phyloP scores from a whole-genome alignment of 2,329 filamentous ascomycete genomes.

The Apiospora sp. region DNA sequence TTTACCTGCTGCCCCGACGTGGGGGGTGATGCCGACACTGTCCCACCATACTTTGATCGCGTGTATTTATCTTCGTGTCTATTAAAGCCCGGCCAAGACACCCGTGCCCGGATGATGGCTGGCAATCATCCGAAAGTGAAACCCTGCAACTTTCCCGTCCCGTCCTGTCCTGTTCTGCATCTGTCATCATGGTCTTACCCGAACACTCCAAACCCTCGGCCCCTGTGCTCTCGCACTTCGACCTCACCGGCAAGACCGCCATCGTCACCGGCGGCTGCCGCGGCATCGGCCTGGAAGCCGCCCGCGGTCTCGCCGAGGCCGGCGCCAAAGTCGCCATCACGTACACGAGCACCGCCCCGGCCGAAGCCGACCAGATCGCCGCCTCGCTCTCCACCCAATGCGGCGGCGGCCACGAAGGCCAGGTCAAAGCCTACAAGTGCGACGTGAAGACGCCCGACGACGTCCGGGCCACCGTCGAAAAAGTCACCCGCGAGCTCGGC shows the following conservation, averaged over 20 bases:
- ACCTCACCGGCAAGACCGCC: slow-evolving; percentile 39
- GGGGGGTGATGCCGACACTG: neutral
- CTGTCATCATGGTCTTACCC: slow-evolving; percentile 43
- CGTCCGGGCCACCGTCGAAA: slow-evolving; percentile 42
- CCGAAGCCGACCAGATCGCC: slow-evolving; percentile 38
- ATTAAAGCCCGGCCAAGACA: neutral
- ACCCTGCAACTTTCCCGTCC: neutral
- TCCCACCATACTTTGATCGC: neutral
- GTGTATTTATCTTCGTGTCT: neutral
- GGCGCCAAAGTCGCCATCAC: slow-evolving; percentile 42
- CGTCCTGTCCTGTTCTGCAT: too few relatives aligned
- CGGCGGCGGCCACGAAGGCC: slow-evolving; percentile 26
- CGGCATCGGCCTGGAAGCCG: slow-evolving; percentile 43
- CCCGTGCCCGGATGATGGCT: neutral
- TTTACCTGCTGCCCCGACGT: neutral
- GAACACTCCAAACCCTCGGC: slow-evolving; percentile 40
- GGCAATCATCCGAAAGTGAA: neutral
- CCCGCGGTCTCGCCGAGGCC: slow-evolving; percentile 40
- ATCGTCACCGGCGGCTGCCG: slow-evolving; percentile 41
- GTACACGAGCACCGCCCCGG: slow-evolving; percentile 40
- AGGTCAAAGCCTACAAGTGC: slow-evolving; percentile 47
- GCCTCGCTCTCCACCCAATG: slow-evolving; percentile 29
- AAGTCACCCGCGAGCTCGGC: slow-evolving; percentile 46
- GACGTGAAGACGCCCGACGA: slow-evolving; percentile 44
- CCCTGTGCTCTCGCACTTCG: slow-evolving; percentile 43